A percentile compares a stretch with the other conserved stretches of the same genome.
Conservation (phyloP, 768 basidiomycete genomes). For the Tulasnella calospora region DNA sequence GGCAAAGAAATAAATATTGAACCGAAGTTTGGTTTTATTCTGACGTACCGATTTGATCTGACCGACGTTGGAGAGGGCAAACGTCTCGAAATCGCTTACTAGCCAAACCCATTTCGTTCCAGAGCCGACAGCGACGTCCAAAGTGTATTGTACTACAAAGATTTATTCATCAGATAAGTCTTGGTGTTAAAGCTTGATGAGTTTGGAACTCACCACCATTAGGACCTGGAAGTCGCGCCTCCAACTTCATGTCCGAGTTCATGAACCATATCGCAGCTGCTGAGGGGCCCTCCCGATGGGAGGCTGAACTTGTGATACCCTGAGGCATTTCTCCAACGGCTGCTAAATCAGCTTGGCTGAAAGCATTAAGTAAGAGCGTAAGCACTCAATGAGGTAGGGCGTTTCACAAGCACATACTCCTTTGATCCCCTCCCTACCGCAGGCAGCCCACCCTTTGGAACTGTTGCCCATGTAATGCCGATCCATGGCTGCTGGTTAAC, state of each 20-base stretch:
- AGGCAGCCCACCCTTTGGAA: neutral
- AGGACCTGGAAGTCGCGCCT: neutral
- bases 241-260: neutral
- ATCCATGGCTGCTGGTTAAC: neutral
- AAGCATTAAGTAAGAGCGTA: neutral
- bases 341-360: neutral
- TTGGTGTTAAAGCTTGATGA: neutral
- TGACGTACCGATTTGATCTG: neutral
- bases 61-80: neutral
- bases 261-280: neutral
- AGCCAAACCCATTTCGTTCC: neutral
- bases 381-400: neutral
- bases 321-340: neutral
- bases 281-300: neutral
- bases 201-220: neutral
- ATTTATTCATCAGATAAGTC: no score
- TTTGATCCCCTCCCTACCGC: neutral
- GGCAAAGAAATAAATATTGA: neutral
- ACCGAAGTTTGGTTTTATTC: no score
- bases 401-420: neutral
- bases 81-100: conserved; percentile 1
- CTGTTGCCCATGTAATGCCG: neutral
- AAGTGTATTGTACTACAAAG: neutral
- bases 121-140: neutral
- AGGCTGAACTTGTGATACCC: neutral